Conservation (phyloP, 768 basidiomycete genomes). For the Collybiopsis confluens region DNA sequence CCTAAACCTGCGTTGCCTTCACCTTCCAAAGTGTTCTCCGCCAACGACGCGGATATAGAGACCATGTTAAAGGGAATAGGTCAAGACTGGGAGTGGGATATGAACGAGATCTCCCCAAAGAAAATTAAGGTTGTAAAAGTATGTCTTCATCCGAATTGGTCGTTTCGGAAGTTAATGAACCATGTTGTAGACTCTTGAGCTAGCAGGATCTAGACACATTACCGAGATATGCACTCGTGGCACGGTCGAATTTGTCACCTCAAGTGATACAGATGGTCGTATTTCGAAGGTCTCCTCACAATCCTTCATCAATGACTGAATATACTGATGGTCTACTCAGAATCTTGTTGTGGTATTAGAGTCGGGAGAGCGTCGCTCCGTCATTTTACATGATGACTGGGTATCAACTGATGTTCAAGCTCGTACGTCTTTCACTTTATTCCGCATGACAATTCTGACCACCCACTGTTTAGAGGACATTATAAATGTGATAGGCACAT, state of each 20-base stretch:
- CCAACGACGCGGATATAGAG: conserved; percentile 38
- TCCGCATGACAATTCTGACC: neutral
- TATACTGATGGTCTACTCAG: conserved; percentile 35
- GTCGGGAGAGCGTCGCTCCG: conserved; percentile 33
- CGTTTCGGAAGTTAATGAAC: neutral
- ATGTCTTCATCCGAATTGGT: neutral
- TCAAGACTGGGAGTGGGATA: conserved; percentile 70
- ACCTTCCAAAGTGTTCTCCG: conserved; percentile 20
- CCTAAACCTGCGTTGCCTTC: conserved; percentile 10
- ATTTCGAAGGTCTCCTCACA: conserved; percentile 33
- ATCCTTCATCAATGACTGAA: conserved; percentile 5
- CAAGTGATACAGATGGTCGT: conserved; percentile 23
- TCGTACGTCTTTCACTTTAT: conserved; percentile 37
- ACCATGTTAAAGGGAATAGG: conserved; percentile 62
- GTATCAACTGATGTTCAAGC: conserved; percentile 51
- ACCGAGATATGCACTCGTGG: conserved; percentile 51
- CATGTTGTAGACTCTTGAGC: conserved; percentile 6
- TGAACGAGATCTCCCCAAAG: conserved; percentile 48
- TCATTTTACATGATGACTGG: conserved; percentile 81
- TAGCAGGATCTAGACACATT: conserved; percentile 14
- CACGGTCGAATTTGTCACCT: conserved; percentile 42
- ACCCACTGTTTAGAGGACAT: conserved; percentile 60
- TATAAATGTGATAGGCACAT: conserved; percentile 68
- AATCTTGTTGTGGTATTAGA: conserved; percentile 46
- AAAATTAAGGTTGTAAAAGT: conserved; percentile 18